Percentiles rank a stretch among this genome's conserved stretches.
Evolutionary conservation across 768 basidiomycete species (phyloP).

Genomic region (Saitozyma podzolica): DNA sequence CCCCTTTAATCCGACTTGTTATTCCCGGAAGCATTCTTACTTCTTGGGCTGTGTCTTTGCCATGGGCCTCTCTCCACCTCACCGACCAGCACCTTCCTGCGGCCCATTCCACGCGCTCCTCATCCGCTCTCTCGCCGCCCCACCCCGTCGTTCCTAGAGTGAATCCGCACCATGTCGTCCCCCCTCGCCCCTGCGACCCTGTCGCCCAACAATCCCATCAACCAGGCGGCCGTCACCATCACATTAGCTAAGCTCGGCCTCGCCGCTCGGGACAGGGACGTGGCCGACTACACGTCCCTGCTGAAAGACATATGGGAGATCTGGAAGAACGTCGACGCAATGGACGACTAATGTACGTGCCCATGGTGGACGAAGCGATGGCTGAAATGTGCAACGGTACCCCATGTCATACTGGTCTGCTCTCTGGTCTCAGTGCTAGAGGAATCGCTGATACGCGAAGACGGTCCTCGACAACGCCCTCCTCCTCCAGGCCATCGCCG

Average conservation of each 20-base stretch:
- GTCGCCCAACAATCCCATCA: slow-evolving; percentile 32
- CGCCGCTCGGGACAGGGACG: slow-evolving; percentile 4
- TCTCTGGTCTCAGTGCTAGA: too few species aligned
- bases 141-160: too few species aligned
- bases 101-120: too few species aligned
- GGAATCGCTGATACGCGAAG: slow-evolving; percentile 2
- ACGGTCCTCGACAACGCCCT: slow-evolving; percentile 56
- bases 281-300: slow-evolving; percentile 26
- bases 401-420: too few species aligned
- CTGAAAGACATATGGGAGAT: slow-evolving; percentile 31
- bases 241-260: slow-evolving; percentile 15
- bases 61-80: too few species aligned
- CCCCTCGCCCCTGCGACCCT: slow-evolving; percentile 19
- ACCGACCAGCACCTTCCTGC: too few species aligned
- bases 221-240: slow-evolving; percentile 7
- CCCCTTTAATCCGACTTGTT: too few species aligned
- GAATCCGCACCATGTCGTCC: slow-evolving; percentile 15
- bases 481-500: slow-evolving; percentile 56
- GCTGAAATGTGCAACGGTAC: too few species aligned
- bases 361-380: slow-evolving; percentile 21
- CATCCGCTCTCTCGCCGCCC: too few species aligned
- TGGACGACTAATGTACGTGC: slow-evolving; percentile 30
- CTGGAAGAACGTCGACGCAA: slow-evolving; percentile 26
- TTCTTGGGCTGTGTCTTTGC: too few species aligned
- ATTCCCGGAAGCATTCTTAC: too few species aligned